Evolutionary conservation across 75 land plant species (phyloP), one percentile per base, ranked within the genome.

Genomic region (Selaginella moellendorffii): DNA sequence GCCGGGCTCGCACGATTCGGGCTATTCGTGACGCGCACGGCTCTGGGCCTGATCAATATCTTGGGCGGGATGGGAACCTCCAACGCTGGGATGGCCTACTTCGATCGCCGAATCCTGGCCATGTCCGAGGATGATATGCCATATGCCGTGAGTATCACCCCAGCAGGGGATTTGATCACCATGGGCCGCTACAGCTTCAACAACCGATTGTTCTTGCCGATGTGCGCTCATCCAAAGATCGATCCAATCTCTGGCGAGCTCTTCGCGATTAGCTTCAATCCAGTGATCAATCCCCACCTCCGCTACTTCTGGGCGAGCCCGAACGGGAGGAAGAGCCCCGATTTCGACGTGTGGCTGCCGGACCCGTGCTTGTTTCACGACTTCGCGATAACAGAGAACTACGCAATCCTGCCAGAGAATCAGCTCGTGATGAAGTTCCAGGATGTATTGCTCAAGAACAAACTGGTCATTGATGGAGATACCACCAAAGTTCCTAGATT

Each of bases 41-140:
- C 73, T 0, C 52, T 79, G 0, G 86, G 93, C 0, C 72, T 85
- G 24, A 36, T 65, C 52, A 67, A 81, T 60, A 72, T 65, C 5
- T 9, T 21, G 0, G 29, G 75, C 0, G 89, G 93, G 27, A 54
- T 67, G 8, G 93, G 88, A 0, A 54, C 77, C 18, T 84, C 88
- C 0, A 87, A 87, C 62, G 82, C 83, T 17, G 79, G 81, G 28
- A 31, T 85, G 2, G 69, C 68, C 18, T 78, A 63, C 64, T 72
- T 85, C 54, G 77, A 71, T 20, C 53, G 62, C 23, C 64, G 54
- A 12, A 62, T 88, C 5, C 80, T 71, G 51, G 85, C 88, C 0
- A 74, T 88, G 19, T 80, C 72, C 2, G 92, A 88, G 68, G 79
- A 80, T 18, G 95, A 88, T 31, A 69, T 79, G 29, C 89, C 95